Evolutionary conservation across 768 basidiomycete species (phyloP).

Genomic region (Phanerodontia chrysosporium): DNA sequence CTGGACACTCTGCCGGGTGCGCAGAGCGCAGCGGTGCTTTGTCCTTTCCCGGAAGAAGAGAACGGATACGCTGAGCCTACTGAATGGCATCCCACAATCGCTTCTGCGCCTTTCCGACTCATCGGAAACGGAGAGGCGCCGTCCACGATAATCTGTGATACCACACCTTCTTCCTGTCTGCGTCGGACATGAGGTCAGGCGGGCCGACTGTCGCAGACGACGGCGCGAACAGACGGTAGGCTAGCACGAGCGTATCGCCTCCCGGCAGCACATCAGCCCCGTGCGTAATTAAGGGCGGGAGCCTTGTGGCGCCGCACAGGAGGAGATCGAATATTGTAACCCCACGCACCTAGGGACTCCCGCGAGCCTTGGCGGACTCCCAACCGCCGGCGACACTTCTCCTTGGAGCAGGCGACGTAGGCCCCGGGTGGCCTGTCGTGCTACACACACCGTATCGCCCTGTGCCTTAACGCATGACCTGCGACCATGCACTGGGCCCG

Average conservation of each 20-base stretch:
- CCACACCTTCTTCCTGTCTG: no score
- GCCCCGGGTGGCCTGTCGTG: background rate
- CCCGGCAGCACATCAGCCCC: background rate
- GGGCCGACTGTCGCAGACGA: background rate
- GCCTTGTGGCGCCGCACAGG: background rate
- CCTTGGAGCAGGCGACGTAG: background rate
- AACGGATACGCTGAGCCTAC: background rate
- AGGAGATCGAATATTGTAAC: background rate
- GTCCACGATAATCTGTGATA: background rate
- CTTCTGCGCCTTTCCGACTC: conserved; percentile 3
- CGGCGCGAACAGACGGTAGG: background rate
- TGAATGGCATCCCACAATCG: background rate
- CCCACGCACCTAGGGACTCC: background rate
- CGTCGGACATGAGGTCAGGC: background rate
- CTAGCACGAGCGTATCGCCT: background rate
- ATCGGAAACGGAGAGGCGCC: background rate
- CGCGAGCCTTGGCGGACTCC: background rate
- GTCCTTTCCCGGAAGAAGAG: background rate
- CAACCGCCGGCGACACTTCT: background rate
- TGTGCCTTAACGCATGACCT: background rate
- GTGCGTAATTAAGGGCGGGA: background rate
- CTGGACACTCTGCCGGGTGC: background rate
- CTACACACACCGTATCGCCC: no score
- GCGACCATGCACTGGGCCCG: background rate
- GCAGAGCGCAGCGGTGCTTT: background rate